Conservation (phyloP, 2,329 filamentous ascomycete species). For the Curvularia sp. region DNA sequence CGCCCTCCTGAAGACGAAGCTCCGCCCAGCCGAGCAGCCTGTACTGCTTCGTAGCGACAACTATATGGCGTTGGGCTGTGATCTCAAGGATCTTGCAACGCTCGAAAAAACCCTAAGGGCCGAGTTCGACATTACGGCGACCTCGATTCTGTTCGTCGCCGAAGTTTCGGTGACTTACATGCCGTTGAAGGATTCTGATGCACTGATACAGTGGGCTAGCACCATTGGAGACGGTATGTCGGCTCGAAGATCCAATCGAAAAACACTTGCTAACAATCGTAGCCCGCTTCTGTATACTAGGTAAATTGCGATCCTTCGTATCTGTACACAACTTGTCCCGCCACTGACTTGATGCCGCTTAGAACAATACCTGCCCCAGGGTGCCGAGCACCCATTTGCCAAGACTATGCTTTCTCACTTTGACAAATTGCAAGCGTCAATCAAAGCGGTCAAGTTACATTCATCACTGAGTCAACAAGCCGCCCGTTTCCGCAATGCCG, state of each 20-base stretch:
- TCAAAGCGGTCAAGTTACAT: conserved; percentile 77
- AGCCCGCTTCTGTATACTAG: conserved; percentile 81
- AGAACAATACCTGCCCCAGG: conserved; percentile 84
- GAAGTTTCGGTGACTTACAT: conserved; percentile 94
- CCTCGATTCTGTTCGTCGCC: conserved; percentile 77
- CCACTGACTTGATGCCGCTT: conserved; percentile 10
- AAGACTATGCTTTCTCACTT: conserved; percentile 86
- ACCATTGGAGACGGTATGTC: conserved; percentile 69
- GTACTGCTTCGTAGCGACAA: conserved; percentile 61
- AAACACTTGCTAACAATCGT: conserved; percentile 21
- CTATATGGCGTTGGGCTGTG: conserved; percentile 82
- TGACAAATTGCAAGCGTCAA: conserved; percentile 76
- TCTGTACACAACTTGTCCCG: background rate
- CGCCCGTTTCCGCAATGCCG: conserved; percentile 70
- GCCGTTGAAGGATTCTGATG: conserved; percentile 74
- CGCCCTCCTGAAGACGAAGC: conserved; percentile 36
- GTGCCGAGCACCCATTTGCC: conserved; percentile 80
- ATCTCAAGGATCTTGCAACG: conserved; percentile 71
- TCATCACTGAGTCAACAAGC: conserved; percentile 70
- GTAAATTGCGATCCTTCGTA: conserved; percentile 10
- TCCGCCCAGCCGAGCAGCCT: conserved; percentile 37
- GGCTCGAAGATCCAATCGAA: conserved; percentile 3
- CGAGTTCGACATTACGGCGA: conserved; percentile 64
- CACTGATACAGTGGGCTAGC: conserved; percentile 79
- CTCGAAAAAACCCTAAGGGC: conserved; percentile 66